A percentile compares a stretch with the other conserved stretches of the same genome.
phyloP scores from a whole-genome alignment of 202 grass and related monocot species.

The Carex arenaria region DNA sequence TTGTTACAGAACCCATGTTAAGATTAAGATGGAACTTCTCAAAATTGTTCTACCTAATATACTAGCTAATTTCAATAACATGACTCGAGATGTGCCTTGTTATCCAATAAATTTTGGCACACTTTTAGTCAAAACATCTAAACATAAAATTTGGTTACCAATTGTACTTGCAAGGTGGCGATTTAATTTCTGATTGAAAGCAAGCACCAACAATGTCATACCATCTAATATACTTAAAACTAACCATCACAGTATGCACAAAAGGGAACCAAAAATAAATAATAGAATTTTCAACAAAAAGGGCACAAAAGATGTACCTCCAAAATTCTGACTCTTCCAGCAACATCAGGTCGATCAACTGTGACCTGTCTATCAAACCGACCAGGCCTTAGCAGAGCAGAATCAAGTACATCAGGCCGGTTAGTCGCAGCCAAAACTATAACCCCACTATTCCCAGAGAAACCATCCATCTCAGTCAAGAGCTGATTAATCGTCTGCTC shows the following conservation, averaged over 20 bases:
- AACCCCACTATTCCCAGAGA: constrained; percentile 81
- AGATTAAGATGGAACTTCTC: background rate
- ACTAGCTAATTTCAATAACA: background rate
- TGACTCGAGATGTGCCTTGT: background rate
- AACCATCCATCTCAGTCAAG: constrained; percentile 91
- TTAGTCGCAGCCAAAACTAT: constrained; percentile 87
- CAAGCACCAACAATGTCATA: background rate
- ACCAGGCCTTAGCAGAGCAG: constrained; percentile 54
- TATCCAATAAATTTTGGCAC: background rate
- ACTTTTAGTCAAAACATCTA: background rate
- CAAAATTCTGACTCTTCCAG: constrained; percentile 72
- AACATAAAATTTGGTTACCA: background rate
- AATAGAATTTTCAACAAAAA: background rate
- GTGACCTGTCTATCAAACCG: constrained; percentile 91
- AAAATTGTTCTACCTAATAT: background rate
- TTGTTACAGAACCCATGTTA: background rate
- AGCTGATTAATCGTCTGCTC: constrained; percentile 98
- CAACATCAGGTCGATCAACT: constrained; percentile 82
- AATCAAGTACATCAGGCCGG: constrained; percentile 73
- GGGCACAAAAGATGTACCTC: constrained; percentile 32
- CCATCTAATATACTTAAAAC: background rate
- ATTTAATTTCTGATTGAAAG: background rate
- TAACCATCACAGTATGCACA: background rate
- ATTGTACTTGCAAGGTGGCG: background rate
- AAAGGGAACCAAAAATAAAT: background rate